phyloP scores from a whole-genome alignment of 164 flowering plant species.

The Vitis riparia region DNA sequence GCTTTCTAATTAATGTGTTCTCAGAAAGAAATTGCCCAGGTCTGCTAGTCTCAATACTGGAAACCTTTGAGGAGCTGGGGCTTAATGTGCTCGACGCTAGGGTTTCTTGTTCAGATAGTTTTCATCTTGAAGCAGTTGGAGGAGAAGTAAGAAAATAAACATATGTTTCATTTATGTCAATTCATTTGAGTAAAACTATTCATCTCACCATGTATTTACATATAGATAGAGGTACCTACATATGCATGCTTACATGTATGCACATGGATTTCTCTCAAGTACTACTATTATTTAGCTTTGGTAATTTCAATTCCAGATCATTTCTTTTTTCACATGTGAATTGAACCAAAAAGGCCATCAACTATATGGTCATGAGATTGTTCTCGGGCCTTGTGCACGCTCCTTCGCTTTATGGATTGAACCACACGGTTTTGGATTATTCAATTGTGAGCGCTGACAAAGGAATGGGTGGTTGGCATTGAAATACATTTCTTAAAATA shows the following conservation, averaged over 20 bases:
- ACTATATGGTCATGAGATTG: too few relatives aligned
- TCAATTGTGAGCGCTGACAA: not conserved
- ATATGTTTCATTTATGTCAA: not conserved
- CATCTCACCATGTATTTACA: not conserved
- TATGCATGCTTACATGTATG: not conserved
- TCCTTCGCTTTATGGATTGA: not conserved
- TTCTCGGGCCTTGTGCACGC: too few relatives aligned
- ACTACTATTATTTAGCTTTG: not conserved
- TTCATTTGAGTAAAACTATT: too few relatives aligned
- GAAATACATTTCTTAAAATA: not conserved
- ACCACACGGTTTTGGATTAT: conserved; percentile 12
- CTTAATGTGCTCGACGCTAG: conserved; percentile 75
- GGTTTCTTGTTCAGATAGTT: conserved; percentile 66
- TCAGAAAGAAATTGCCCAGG: conserved; percentile 61
- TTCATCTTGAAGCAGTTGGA: conserved; percentile 72
- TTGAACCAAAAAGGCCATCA: not conserved
- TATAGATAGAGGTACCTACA: too few relatives aligned
- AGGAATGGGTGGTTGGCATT: conserved; percentile 9
- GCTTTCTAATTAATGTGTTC: conserved; percentile 60
- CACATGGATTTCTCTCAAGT: not conserved
- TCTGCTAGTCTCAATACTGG: conserved; percentile 64
- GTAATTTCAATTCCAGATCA: not conserved
- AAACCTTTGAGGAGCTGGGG: conserved; percentile 80
- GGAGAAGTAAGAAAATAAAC: conserved; percentile 48
- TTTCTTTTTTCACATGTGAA: conserved; percentile 2